phyloP scores from a whole-genome alignment of 352 stramenopile genomes.

The Pythium grandisporangium region DNA sequence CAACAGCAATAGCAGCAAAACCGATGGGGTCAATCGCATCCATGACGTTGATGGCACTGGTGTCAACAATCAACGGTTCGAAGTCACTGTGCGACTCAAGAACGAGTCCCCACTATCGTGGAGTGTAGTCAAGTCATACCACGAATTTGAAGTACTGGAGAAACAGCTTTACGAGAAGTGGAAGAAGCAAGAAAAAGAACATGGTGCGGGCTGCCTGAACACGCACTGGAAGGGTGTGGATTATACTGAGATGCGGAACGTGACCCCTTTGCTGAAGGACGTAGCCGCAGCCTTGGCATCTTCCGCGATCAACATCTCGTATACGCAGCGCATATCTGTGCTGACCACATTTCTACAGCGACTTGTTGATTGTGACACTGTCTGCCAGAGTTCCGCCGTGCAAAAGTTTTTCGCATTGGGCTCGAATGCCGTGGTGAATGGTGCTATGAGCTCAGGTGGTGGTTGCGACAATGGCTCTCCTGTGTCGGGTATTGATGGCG shows the following conservation, averaged over 20 bases:
- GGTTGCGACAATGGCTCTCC: neutral
- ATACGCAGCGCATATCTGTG: slow-evolving; percentile 55
- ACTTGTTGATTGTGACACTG: slow-evolving; percentile 52
- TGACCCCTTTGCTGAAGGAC: slow-evolving; percentile 41
- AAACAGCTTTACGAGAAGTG: slow-evolving; percentile 57
- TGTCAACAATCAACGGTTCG: slow-evolving; percentile 22
- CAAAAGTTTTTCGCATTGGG: slow-evolving; percentile 69
- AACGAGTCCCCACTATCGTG: slow-evolving; percentile 46
- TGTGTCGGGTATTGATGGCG: neutral
- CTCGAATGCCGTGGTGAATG: neutral
- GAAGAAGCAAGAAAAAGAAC: slow-evolving; percentile 65
- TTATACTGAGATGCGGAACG: slow-evolving; percentile 41
- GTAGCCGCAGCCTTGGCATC: slow-evolving; percentile 11
- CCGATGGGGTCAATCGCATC: neutral
- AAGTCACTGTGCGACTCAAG: slow-evolving; percentile 54
- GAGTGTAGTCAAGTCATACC: slow-evolving; percentile 60
- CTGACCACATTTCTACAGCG: slow-evolving; percentile 67
- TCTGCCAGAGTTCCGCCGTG: slow-evolving; percentile 64
- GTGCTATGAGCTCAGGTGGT: neutral
- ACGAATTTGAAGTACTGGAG: slow-evolving; percentile 63
- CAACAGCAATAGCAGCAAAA: neutral
- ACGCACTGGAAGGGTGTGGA: slow-evolving; percentile 66
- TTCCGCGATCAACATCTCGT: slow-evolving; percentile 23
- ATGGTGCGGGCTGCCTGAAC: slow-evolving; percentile 20
- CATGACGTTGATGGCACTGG: neutral